These are phyloP conservation scores for Aspergillus intermedius DNA, from an alignment of 2,329 filamentous ascomycete genomes.

Conservation along the genomic window DNA sequence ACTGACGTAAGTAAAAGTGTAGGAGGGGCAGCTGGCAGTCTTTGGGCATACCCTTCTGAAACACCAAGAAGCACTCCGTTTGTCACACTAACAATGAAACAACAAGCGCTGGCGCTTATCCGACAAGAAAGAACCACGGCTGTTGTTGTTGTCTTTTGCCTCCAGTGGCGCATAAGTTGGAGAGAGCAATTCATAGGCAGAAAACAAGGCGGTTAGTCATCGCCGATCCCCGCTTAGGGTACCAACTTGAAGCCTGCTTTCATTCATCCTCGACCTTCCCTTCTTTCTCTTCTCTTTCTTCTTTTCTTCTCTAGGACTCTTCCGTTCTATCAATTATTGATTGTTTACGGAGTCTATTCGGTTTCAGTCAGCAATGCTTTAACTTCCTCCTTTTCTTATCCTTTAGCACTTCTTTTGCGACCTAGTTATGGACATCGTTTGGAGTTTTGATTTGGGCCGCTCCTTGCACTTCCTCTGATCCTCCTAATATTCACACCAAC, in stretches of 20 bases:
- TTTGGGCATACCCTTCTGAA: not conserved
- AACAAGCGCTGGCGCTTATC: too few species aligned
- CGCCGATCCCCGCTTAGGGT: conserved; percentile 13
- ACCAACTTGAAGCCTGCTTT: conserved; percentile 4
- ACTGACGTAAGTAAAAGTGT: conserved; percentile 2
- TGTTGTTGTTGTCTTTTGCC: not conserved
- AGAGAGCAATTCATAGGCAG: not conserved
- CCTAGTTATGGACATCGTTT: conserved; percentile 15
- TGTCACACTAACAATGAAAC: too few species aligned
- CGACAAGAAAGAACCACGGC: too few species aligned
- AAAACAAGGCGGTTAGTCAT: conserved; percentile 15
- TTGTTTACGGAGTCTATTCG: conserved; percentile 9
- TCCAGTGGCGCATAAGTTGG: not conserved
- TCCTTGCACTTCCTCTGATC: conserved; percentile 9
- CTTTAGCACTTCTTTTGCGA: conserved; percentile 3
- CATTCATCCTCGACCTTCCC: conserved; percentile 4
- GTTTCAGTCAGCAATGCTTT: not conserved
- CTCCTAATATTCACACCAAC: conserved; percentile 11
- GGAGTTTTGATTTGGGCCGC: conserved; percentile 10
- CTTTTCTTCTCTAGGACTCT: conserved; percentile 2
- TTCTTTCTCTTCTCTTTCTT: conserved; percentile 4
- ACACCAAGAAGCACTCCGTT: not conserved
- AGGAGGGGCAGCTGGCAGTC: not conserved
- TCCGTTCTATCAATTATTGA: conserved; percentile 14
- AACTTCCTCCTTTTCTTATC: conserved; percentile 3